phyloP scores from a whole-genome alignment of 208 protist species.

The Trypanosoma platydactyli region DNA sequence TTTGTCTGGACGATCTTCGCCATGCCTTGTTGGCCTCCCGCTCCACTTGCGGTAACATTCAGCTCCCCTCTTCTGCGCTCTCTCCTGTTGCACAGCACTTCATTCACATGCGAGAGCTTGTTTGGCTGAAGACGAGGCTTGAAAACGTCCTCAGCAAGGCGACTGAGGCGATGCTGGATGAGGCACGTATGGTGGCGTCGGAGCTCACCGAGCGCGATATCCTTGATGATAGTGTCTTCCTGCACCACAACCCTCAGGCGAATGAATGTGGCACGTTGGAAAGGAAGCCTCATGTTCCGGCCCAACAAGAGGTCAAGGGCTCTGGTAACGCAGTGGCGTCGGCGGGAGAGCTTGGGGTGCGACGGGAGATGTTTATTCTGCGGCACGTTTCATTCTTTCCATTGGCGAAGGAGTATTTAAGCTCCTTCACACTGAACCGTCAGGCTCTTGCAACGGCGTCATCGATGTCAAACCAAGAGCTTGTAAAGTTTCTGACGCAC shows the following conservation, averaged over 20 bases:
- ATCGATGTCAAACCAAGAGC: constrained; percentile 18
- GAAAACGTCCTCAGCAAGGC: constrained; percentile 34
- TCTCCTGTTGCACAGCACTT: constrained; percentile 38
- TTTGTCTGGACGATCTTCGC: constrained; percentile 31
- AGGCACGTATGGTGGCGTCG: constrained; percentile 36
- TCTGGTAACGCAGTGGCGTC: constrained; percentile 41
- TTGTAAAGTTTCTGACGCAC: constrained; percentile 30
- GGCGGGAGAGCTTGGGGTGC: constrained; percentile 49
- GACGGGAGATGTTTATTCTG: constrained; percentile 65
- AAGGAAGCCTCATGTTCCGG: not conserved
- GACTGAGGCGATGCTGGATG: constrained; percentile 35
- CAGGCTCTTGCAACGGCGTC: not conserved
- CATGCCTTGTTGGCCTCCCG: constrained; percentile 25
- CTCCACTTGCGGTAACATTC: not conserved
- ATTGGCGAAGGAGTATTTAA: constrained; percentile 44
- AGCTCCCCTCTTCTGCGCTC: not conserved
- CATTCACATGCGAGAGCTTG: constrained; percentile 53
- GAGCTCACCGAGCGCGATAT: constrained; percentile 36
- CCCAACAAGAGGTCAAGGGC: constrained; percentile 10
- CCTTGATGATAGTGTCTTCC: constrained; percentile 34
- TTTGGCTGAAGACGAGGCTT: constrained; percentile 59
- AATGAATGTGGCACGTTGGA: constrained; percentile 2
- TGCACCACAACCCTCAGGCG: not conserved
- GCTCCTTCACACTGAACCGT: constrained; percentile 26
- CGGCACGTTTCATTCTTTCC: constrained; percentile 42